These are phyloP conservation scores for Xylaria palmicola DNA, from an alignment of 495 filamentous ascomycete species.

Conservation along the genomic window DNA sequence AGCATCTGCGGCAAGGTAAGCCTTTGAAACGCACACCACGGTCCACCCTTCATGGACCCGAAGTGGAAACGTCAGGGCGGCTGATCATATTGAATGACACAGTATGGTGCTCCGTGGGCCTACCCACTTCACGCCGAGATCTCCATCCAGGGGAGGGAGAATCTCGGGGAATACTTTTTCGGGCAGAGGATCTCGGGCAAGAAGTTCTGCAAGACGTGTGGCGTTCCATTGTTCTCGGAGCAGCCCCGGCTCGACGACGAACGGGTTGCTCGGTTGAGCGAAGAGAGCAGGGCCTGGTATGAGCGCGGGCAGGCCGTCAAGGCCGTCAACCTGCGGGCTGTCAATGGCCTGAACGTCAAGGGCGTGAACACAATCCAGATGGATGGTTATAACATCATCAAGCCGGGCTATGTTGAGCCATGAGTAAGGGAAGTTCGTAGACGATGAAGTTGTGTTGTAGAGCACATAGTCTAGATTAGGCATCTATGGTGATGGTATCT, in stretches of 20 bases:
- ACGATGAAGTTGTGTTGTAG: neutral
- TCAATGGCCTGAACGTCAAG: conserved; percentile 33
- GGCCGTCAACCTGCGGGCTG: conserved; percentile 34
- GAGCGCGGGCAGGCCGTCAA: neutral
- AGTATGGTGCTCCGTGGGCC: conserved; percentile 33
- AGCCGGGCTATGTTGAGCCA: conserved; percentile 37
- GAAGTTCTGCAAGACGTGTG: conserved; percentile 48
- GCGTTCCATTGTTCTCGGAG: conserved; percentile 32
- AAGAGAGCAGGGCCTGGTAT: conserved; percentile 13
- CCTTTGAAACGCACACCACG: neutral
- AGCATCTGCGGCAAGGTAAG: conserved; percentile 44
- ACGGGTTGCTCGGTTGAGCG: conserved; percentile 17
- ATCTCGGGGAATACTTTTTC: conserved; percentile 38
- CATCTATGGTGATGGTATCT: neutral
- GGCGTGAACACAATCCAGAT: conserved; percentile 20
- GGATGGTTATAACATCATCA: conserved; percentile 30
- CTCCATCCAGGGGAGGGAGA: conserved; percentile 32
- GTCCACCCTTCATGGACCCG: neutral
- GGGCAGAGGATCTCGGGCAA: conserved; percentile 26
- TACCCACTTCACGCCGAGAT: conserved; percentile 35
- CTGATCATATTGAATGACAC: conserved; percentile 6
- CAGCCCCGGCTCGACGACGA: conserved; percentile 14
- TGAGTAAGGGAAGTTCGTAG: conserved; percentile 20
- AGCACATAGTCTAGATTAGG: neutral
- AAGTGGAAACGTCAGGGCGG: conserved; percentile 20